Evolutionary conservation across 805 yeast species (phyloP), one percentile per base, ranked within the genome.

Genomic region (Pichia nakasei): DNA sequence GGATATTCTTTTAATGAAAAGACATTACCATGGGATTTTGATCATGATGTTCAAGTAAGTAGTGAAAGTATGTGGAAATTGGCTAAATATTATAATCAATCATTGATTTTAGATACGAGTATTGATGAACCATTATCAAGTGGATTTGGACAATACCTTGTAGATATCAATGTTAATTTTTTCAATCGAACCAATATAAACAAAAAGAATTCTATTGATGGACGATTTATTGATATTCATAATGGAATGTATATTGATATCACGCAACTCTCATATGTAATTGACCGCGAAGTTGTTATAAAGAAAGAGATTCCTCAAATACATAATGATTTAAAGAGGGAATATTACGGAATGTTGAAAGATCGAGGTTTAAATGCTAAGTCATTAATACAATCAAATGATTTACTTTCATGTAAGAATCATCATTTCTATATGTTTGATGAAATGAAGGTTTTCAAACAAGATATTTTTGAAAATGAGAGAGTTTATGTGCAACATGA

Each of bases 1-100:
- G 79, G 82, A 8, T 78, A 78, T 73, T 73, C 74, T 50, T 78
- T 77, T 70, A 76, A 73, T 54, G 80, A 78, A 1, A 56, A 71
- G 47, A 60, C 65, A 15, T 64, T 78, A 48, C 79, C 80, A 7
- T 78, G 81, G 80, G 84, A 78, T 55, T 63, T 65, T 39, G 83
- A 78, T 52, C 60, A 75, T 27, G 84, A 78, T 60, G 80, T 76
- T 15, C 83, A 78, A 53, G 58, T 78, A 54, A 71, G 80, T 1
- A 68, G 72, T 39, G 49, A 46, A 3, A 70, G 71, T 34, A 54
- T 75, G 45, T 60, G 63, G 41, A 55, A 50, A 33, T 52, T 78
- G 35, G 76, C 76, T 3, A 55, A 65, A 33, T 42, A 57, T 9
- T 75, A 57, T 55, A 76, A 78, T 54, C 76, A 74, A 48, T 58